Base-by-base conservation (phyloP, 306 rosid species). In the Trifolium pratense region DNA sequence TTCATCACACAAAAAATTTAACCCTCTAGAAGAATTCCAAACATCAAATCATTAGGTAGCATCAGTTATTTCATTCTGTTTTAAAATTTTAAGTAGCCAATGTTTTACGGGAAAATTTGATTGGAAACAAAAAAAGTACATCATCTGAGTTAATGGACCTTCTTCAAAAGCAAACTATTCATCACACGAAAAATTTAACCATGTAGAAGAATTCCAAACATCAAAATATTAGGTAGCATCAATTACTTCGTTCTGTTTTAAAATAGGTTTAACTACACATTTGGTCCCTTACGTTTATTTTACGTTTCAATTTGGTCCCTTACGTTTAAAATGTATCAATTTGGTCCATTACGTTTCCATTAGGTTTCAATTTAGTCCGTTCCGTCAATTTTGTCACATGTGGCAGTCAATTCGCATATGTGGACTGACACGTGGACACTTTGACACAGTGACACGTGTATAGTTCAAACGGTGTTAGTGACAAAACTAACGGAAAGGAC, bases 161-260 rank as follows among this genome's bases (percentile, higher is more conserved):
- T n/a, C 26, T 68, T 29, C 40, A 49, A 52, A 70, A 32, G 51
- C 31, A 46, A 77, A 69, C 0, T 5, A 45, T 46, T 68, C 40
- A 79, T 60, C 20, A 67, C 23, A 36, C 37, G 23, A 23, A 43
- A 61, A 60, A 69, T 42, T 13, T 17, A 63, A 36, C 31, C 60
- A 59, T 48, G 45, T 15, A 20, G 2, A 40, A 73, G 18, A 73
- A 53, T n/a, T 57, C 13, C 15, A 25, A 29, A 3, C 13, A 70
- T 21, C 29, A 73, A 75, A 65, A 21, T 63, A 69, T 53, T 74
- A 39, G 48, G 48, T 57, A 68, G 74, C 62, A 40, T 64, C 40
- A 74, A 66, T 18, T 15, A 68, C 55, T 59, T 65, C 49, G 23
- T n/a, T 23, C 59, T 17, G 52, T n/a, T 73, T 65, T n/a, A n/a